Base-by-base conservation (phyloP, 73 alveolate species). In the Paramecium primaurelia region DNA sequence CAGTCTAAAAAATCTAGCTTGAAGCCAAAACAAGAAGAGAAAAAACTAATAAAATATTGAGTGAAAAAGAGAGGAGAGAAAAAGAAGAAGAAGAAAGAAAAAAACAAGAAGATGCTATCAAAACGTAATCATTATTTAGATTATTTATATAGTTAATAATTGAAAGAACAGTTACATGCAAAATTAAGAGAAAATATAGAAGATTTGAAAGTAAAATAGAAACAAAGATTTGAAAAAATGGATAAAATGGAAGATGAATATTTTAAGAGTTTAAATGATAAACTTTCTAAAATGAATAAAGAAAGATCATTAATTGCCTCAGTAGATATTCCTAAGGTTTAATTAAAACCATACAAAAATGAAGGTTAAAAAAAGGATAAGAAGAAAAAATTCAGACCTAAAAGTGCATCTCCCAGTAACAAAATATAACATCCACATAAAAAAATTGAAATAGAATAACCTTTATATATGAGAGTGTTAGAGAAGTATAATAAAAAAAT, bases 1-100 rank as follows among this genome's bases (percentile, higher is more conserved):
- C 47, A 26, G 36, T 80, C 7, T 22, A 80, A 5, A 42, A 80
- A 25, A 44, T 80, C 10, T 6, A 80, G 8, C 10, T 20, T 42
- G 91, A 80, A 49, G 73, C 71, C 9, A 42, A 42, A 20, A 47
- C 91, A 26, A 80, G 91, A 49, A 47, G 73, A 45, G 91, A 80
- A 11, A 44, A 80, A 80, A 47, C 71, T 0, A 42, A 80, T 42
- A 80, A 80, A 47, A 36, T 75, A n/a, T 7, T 45, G 18, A 44
- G 28, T 25, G 91, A 47, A 3, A 45, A 80, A 20, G 34, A 45
- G 26, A 45, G 18, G 30, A 80, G 26, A 49, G 71, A 45, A 26
- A 47, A 28, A 12, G 73, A 47, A 26, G 91, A 44, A 49, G 73
- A 47, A 47, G 75, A 80, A 11, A 80, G 91, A 16, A 26, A 32